phyloP scores from a whole-genome alignment of 192 early-diverging fungal genomes.

The Backusella macrospora region DNA sequence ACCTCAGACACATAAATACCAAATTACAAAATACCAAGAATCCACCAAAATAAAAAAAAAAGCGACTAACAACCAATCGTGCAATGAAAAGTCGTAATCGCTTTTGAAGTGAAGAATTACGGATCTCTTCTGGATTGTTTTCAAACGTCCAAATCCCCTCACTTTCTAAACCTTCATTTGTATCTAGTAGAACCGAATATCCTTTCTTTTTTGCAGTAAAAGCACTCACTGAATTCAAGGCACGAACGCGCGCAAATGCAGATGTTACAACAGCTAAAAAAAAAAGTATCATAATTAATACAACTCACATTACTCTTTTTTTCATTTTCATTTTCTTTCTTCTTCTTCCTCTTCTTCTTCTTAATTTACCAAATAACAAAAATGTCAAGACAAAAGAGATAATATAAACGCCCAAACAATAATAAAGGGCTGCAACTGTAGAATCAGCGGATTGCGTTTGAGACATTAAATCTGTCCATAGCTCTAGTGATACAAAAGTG shows the following conservation, averaged over 20 bases:
- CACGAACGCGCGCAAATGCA: conserved; percentile 57
- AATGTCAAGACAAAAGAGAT: conserved; percentile 56
- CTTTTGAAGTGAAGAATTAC: background rate
- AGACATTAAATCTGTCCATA: conserved; percentile 60
- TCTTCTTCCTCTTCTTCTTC: background rate
- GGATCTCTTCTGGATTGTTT: background rate
- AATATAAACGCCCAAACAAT: conserved; percentile 47
- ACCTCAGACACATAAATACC: conserved; percentile 49
- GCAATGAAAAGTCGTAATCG: conserved; percentile 13
- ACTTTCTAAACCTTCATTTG: background rate
- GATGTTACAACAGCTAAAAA: conserved; percentile 55
- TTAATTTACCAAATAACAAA: conserved; percentile 41
- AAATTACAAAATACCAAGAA: conserved; percentile 44
- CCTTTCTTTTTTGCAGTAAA: conserved; percentile 46
- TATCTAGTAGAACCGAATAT: conserved; percentile 16
- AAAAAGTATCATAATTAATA: background rate
- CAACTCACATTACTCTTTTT: background rate
- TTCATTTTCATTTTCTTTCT: no score
- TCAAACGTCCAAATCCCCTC: conserved; percentile 26
- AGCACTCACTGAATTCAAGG: conserved; percentile 45
- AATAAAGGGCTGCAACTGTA: conserved; percentile 44
- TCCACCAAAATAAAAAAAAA: conserved; percentile 36
- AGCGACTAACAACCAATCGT: conserved; percentile 21
- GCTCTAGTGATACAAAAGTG: conserved; percentile 46
- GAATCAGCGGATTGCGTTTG: conserved; percentile 53